Evolutionary conservation across 2,329 filamentous ascomycete genomes (phyloP).

Genomic region (Aspergillus tubingensis): DNA sequence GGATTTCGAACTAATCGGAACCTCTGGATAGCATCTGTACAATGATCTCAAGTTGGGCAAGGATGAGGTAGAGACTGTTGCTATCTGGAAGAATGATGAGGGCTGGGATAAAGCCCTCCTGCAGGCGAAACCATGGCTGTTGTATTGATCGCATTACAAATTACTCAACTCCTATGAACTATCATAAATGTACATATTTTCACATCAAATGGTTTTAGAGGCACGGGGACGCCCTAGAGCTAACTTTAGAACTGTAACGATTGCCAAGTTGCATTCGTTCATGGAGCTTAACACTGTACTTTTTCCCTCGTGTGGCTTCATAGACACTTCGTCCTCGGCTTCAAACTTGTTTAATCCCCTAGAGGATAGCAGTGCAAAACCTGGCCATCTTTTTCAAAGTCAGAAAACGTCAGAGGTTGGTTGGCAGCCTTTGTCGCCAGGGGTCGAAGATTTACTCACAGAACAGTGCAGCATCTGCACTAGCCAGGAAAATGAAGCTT

Average conservation of each 20-base stretch:
- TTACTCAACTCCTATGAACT: no score
- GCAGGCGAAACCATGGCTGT: conserved; percentile 38
- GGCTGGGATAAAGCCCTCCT: conserved; percentile 40
- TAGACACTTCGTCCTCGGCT: no score
- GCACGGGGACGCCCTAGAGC: not conserved
- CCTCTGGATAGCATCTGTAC: conserved; percentile 36
- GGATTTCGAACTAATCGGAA: not conserved
- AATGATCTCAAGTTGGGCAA: conserved; percentile 41
- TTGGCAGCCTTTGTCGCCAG: not conserved
- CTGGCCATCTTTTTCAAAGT: conserved; percentile 33
- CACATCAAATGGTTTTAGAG: not conserved
- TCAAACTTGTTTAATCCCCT: conserved; percentile 29
- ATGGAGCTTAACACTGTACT: not conserved
- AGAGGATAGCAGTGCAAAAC: conserved; percentile 38
- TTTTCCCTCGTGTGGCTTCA: not conserved
- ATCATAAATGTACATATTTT: conserved; percentile 1
- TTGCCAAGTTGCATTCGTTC: not conserved
- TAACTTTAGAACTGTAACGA: not conserved
- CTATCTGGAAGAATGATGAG: conserved; percentile 39
- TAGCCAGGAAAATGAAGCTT: conserved; percentile 44
- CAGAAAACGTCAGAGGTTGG: not conserved
- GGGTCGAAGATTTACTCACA: conserved; percentile 27
- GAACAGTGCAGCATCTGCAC: conserved; percentile 36
- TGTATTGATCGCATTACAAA: conserved; percentile 27
- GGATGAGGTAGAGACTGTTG: conserved; percentile 41